Percentiles rank a stretch among this genome's conserved stretches.
Conservation (phyloP, 805 yeast species). For the Priceomyces castillae region DNA sequence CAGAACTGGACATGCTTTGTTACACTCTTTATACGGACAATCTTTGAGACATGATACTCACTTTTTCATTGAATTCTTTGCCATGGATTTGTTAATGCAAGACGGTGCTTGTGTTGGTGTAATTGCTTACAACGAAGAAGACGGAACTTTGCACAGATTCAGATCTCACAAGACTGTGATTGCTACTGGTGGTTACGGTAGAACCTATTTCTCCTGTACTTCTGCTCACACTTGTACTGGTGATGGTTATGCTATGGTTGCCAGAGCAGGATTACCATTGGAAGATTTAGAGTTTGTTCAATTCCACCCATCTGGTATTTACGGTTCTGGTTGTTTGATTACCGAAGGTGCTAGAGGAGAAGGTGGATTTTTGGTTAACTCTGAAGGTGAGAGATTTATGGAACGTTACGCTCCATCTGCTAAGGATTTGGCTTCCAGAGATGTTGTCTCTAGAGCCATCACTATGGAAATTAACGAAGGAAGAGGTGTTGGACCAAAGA, state of each 20-base stretch:
- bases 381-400: constrained; percentile 99
- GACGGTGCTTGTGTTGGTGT: constrained; percentile 96
- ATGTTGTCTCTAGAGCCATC: constrained; percentile 96
- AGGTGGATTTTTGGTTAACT: constrained; percentile 95
- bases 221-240: constrained; percentile 99
- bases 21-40: constrained; percentile 95
- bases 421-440: constrained; percentile 97
- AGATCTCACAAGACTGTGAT: constrained; percentile 94
- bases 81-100: constrained; percentile 89
- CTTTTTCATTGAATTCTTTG: constrained; percentile 96
- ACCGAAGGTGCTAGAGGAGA: constrained; percentile 99
- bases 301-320: constrained; percentile 99
- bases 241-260: constrained; percentile 97
- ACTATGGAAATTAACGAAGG: constrained; percentile 98
- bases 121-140: constrained; percentile 97
- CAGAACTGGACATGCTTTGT: constrained; percentile 96
- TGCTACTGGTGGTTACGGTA: constrained; percentile 99
- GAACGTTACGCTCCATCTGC: constrained; percentile 99
- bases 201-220: constrained; percentile 98
- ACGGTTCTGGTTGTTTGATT: constrained; percentile 97
- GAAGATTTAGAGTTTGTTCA: constrained; percentile 97
- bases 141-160: constrained; percentile 97
- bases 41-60: constrained; percentile 95
- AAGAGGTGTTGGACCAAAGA: constrained; percentile 96
- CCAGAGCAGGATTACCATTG: constrained; percentile 96